Base-by-base conservation (phyloP, 2,329 filamentous ascomycete species). In the Paecilomyces sp. region DNA sequence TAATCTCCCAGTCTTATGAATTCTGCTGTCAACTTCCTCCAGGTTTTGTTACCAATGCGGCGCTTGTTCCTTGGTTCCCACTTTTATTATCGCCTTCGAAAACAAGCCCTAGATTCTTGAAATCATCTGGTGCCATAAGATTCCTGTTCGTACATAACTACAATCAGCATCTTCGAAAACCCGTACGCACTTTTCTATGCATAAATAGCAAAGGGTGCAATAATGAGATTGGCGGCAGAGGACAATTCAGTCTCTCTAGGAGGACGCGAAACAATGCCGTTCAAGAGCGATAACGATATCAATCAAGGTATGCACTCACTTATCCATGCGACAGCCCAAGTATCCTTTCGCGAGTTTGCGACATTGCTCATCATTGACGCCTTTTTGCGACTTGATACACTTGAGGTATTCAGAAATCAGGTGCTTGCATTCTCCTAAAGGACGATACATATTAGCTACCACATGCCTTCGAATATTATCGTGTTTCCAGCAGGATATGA, bases 91-190 rank as follows among this genome's bases (percentile, higher is more conserved):
- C 50, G 57, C 54, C 74, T 53, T 85, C 82, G 61, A 83, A 80
- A 5, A 80, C 78, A 67, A 96, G 94, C 0, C 94, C 94, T 50
- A 99, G 80, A 71, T 99, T 99, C 75, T 90, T 91, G 76, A 97
- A 94, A 61, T 96, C 90, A 71, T 99, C 94, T 66, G 85, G 91
- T 7, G 92, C 92, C 94, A 99, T 99, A 33, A 99, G 80, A 71
- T 97, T 97, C 66, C 92, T 92, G 67, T 31, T 36, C 9, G 52
- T 3, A 22, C 22, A n/a, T 28, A 58, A 57, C 15, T 41, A 7
- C 25, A 50, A 25, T 36, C 33, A 50, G 34, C 6, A 18, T 30
- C 22, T 25, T 8, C n/a, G n/a, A 15, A 47, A 47, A 9, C 18
- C 25, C 31, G 25, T 28, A 24, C 3, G 18, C 13, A 34, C 4